Percentiles rank a stretch among this genome's conserved stretches.
Evolutionary conservation across 139 green algal species (phyloP).

Genomic region (Chlorella sp.): DNA sequence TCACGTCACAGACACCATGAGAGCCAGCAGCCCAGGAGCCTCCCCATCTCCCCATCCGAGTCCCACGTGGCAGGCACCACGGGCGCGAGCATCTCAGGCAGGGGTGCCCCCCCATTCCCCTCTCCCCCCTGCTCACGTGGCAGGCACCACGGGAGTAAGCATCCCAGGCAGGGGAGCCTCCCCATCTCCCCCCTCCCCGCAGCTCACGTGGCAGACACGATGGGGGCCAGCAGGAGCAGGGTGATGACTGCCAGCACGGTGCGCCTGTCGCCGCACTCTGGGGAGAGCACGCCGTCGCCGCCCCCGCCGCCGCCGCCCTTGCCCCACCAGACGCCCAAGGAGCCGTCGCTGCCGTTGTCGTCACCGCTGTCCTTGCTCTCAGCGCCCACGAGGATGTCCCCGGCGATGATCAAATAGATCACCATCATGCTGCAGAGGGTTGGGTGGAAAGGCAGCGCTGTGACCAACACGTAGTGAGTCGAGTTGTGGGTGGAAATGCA

Average conservation of each 20-base stretch:
- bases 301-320: not conserved
- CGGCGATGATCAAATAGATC: not conserved
- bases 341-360: not conserved
- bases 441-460: too few species aligned
- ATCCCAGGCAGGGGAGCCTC: not conserved
- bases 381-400: constrained; percentile 5
- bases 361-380: not conserved
- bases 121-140: too few species aligned
- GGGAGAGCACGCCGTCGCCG: constrained; percentile 24
- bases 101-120: too few species aligned
- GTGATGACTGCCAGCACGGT: constrained; percentile 39
- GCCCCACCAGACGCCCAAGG: not conserved
- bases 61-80: constrained; percentile 29
- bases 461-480: too few species aligned
- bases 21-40: too few species aligned
- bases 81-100: constrained; percentile 11
- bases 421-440: constrained; percentile 8
- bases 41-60: not conserved
- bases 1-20: too few species aligned
- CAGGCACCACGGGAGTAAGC: too few species aligned
- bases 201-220: constrained; percentile 32
- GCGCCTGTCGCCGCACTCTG: constrained; percentile 31
- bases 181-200: not conserved
- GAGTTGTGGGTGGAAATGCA: too few species aligned
- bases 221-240: constrained; percentile 35